Evolutionary conservation across 768 basidiomycete species (phyloP), one percentile per base, ranked within the genome.

Genomic region (Termitomyces sp.): DNA sequence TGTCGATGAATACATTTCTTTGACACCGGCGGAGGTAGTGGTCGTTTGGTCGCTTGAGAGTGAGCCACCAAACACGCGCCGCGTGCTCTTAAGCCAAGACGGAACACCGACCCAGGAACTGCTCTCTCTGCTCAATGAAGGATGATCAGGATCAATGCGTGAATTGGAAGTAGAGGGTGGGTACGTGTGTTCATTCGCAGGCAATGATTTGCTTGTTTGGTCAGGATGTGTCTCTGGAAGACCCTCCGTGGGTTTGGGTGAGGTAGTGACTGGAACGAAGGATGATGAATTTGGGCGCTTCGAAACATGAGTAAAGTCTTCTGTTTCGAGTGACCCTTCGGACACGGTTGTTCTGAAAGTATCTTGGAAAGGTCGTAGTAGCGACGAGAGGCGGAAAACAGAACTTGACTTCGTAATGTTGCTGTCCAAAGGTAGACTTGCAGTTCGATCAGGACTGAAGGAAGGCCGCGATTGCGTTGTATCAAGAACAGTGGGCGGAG

Each of bases 251-350:
- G 63, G 56, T 50, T 55, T 65, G 23, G 77, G 72, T 43, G 85
- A 78, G 8, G 74, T 75, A 7, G 84, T 82, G 50, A 87, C 55
- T 0, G 88, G 85, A 23, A 91, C 74, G 61, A 91, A 89, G 7
- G 81, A 81, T 12, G 79, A 75, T 10, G 77, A 78, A 51, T 80
- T 75, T 14, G 78, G 74, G 46, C 81, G 76, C 67, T 81, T 86
- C 53, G 80, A 79, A 56, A 92, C 79, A 66, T 91, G 85, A 6
- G 88, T 90, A 67, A 87, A 91, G 48, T 86, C 89, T 56, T 91
- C 89, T 33, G 70, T 60, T 16, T 74, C 74, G 55, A 70, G 72
- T 23, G 70, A 67, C 60, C 72, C 62, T 63, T 75, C 73, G n/a
- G 73, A 65, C 47, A 55, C 60, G 47, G 62, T 50, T 48, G 63